Base-by-base conservation (phyloP, 768 basidiomycete species). In the Gyrodon lividus region DNA sequence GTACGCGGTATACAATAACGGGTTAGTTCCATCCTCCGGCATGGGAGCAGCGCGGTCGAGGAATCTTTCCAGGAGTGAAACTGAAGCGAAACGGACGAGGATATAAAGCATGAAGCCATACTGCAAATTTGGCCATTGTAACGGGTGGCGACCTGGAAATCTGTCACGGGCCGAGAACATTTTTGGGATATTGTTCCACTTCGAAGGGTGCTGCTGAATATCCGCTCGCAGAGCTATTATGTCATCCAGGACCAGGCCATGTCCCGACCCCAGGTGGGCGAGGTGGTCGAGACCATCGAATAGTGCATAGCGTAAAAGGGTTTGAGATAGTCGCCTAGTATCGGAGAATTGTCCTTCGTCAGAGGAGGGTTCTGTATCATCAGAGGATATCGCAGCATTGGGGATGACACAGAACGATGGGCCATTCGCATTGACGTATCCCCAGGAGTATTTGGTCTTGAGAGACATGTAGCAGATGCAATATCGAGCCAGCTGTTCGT, bases 91-190 rank as follows among this genome's bases (percentile, higher is more conserved):
- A 8, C 43, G 24, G 2, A 12, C 35, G 9, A 59, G 58, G n/a
- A 59, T 9, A 7, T 45, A 59, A 10, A 35, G 10, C 20, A 51
- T 31, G 39, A 55, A 41, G 48, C 54, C 59, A 6, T 53, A 56
- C 6, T 46, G 2, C 6, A 3, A 1, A 34, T 8, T 6, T 5
- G 57, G 50, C 55, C 46, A 57, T 2, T 40, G 49, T n/a, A 2
- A 6, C 26, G 26, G 34, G 14, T 6, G 34, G 13, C 14, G 34
- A 35, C 14, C 34, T n/a, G n/a, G 9, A 28, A 28, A 28, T 9
- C 9, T 28, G 24, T 43, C 3, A 6, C 16, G 8, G 6, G 14
- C 10, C 1, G 9, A 37, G 23, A 23, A 28, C 50, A 45, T 42
- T n/a, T 9, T 44, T 20, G 10, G 6, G 33, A 57, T 22, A 20